Base-by-base conservation (phyloP, 352 stramenopile genomes). In the Globisporangium ultimum region DNA sequence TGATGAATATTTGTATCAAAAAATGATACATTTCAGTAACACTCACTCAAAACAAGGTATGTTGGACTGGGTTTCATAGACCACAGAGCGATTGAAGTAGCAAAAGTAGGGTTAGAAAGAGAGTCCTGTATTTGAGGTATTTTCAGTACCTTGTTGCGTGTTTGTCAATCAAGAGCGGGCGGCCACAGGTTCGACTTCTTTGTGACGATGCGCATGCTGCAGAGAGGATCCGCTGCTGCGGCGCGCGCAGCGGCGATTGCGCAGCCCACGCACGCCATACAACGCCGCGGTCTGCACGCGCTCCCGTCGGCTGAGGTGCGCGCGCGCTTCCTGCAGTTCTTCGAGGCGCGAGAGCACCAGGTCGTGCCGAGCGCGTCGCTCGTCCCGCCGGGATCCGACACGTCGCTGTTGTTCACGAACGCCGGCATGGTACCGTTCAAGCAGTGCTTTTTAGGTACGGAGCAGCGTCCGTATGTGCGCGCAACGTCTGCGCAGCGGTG, bases 391-490 rank as follows among this genome's bases (percentile, higher is more conserved):
- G 91, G 97, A 36, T 85, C 95, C 66, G 95, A 97, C 48, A 63
- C 51, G 9, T 98, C 96, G 40, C 78, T 99, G 53, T 76, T 99
- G 28, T 99, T 99, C 69, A 95, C 95, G 62, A 99, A 99, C 70
- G 96, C 95, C 8, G 96, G 95, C 51, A 99, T 99, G 96, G 98
- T 98, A 66, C 95, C 98, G 54, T 91, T 93, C 64, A 93, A 92
- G 58, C 79, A 96, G 66, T 97, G 88, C 21, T 97, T 98, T 63
- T 86, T 97, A 0, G 81, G 78, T n/a, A 70, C 87, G 28, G 76
- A 89, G 53, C 86, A 90, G 69, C 71, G 82, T 0, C 80, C 72
- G 20, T 90, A 98, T 34, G 92, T 78, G 20, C 90, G 90, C 54
- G 95, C 96, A 13, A 87, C 87, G 7, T 99, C 98, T 57, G 91